These are phyloP conservation scores for Allomyces macrogynus DNA, from an alignment of 192 early-diverging fungal species.

Conservation along the genomic window DNA sequence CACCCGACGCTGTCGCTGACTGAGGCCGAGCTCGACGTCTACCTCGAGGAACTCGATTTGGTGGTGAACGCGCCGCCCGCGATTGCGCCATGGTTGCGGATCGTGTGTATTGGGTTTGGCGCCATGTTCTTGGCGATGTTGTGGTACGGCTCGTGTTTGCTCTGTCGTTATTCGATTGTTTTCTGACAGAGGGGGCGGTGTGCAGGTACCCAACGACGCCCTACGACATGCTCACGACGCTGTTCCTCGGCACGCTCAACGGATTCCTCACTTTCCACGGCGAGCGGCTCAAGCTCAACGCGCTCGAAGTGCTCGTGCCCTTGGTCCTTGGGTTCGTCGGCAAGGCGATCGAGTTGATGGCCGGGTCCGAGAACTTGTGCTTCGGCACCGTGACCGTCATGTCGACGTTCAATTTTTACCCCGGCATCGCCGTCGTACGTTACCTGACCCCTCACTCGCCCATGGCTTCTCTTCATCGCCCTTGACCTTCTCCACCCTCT, in stretches of 20 bases:
- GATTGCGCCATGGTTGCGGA: neutral
- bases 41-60: neutral
- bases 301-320: neutral
- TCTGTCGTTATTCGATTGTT: too few species aligned
- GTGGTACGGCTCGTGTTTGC: neutral
- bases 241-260: neutral
- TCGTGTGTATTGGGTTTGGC: neutral
- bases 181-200: neutral
- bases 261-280: neutral
- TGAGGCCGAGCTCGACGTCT: neutral
- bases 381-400: neutral
- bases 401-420: neutral
- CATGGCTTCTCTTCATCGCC: too few species aligned
- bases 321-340: neutral
- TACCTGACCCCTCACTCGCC: too few species aligned
- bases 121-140: neutral
- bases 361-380: neutral
- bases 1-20: neutral
- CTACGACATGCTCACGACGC: neutral
- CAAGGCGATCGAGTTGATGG: neutral
- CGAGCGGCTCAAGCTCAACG: neutral
- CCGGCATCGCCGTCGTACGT: neutral
- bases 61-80: neutral
- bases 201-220: neutral
- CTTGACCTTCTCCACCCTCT: too few species aligned